Base-by-base conservation (phyloP, 2,329 filamentous ascomycete species). In the Periconia sp. region DNA sequence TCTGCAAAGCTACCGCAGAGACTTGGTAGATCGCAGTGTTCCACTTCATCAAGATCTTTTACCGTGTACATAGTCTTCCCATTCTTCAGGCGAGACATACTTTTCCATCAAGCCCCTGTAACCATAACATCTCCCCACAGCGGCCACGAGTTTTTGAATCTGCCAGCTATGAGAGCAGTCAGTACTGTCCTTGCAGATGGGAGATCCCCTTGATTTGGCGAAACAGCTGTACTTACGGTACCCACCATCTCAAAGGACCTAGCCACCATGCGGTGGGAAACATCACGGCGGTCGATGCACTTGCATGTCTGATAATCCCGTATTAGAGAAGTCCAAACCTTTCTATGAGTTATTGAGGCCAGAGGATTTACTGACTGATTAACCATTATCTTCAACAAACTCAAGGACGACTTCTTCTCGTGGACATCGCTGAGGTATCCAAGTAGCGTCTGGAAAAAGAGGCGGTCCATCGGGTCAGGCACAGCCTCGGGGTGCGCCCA, bases 41-140 rank as follows among this genome's bases (percentile, higher is more conserved):
- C 23, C 8, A 8, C 23, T 27, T 27, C 23, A 27, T 27, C 41
- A 15, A 20, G 15, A 17, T 17, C 51, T 42, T 33, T 49, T 49
- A 17, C 37, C 33, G 20, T 49, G 47, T 11, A 55, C 1, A 54
- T 58, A 61, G 17, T 46, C 50, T 7, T 52, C 47, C 58, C 60
- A 63, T 23, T 63, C 73, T 55, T 73, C 74, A 57, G 67, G 69
- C 49, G 62, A 46, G 18, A 68, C 56, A 51, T 61, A 59, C 48
- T 55, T 54, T 44, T 59, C 48, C 37, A 59, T 54, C 50, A 63
- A 43, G 14, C 54, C 49, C 41, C 17, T 53, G 49, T 61, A 58
- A 6, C 60, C 58, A 6, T 37, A 47, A 44, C 53, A 46, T 27
- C 35, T 48, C 13, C 54, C 60, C 15, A 57, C 41, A 23, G 31